Conservation (phyloP, 208 protist species). For the Giardia duodenalis region DNA sequence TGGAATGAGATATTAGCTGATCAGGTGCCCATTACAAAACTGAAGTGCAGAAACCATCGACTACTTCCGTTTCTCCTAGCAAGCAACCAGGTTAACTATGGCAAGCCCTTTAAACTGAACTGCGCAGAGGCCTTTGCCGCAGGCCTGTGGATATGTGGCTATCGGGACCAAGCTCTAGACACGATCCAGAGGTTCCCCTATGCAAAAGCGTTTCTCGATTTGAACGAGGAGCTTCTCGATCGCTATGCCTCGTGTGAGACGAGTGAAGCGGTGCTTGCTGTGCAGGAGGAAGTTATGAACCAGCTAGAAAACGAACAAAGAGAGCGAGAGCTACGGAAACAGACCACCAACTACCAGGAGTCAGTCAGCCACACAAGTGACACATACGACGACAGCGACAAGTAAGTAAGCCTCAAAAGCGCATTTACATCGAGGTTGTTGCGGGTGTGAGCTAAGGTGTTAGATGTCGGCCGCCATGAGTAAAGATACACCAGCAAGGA, state of each 20-base stretch:
- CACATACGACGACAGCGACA: no score
- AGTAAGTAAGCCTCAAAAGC: no score
- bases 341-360: background rate
- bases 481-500: constrained; percentile 79
- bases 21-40: constrained; percentile 61
- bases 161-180: constrained; percentile 64
- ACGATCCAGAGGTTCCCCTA: constrained; percentile 83
- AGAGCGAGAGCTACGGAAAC: background rate
- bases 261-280: constrained; percentile 52
- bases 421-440: no score
- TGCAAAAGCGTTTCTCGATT: constrained; percentile 77
- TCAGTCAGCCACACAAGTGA: no score
- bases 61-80: constrained; percentile 86
- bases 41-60: constrained; percentile 64
- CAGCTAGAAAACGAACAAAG: background rate
- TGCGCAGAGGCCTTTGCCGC: constrained; percentile 86
- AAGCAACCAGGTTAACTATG: constrained; percentile 96
- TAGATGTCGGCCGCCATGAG: constrained; percentile 52
- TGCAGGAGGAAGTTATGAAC: background rate
- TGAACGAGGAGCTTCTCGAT: constrained; percentile 76
- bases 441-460: no score
- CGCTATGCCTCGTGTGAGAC: constrained; percentile 54
- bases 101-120: constrained; percentile 79
- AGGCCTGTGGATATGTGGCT: constrained; percentile 69
- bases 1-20: constrained; percentile 77